phyloP scores from a whole-genome alignment of 176 grass and related monocot species.

The Paspalum notatum region DNA sequence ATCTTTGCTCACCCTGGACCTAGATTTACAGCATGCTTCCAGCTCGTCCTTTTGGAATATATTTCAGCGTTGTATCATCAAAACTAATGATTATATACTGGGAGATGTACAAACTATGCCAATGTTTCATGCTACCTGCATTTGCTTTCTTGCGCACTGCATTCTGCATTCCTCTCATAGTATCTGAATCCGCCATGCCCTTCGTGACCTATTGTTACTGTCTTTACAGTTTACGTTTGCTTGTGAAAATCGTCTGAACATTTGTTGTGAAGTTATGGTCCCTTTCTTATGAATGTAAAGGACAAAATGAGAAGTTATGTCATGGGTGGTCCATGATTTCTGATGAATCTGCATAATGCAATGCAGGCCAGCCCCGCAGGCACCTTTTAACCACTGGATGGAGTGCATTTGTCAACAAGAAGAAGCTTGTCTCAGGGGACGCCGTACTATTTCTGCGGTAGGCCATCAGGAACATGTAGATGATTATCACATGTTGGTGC shows the following conservation, averaged over 20 bases:
- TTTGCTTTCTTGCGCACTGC: conserved; percentile 16
- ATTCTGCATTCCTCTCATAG: neutral
- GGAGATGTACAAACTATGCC: neutral
- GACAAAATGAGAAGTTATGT: conserved; percentile 30
- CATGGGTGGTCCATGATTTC: conserved; percentile 26
- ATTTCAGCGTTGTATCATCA: neutral
- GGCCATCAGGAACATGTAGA: neutral
- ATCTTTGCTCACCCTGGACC: neutral
- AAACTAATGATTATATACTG: neutral
- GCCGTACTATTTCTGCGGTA: conserved; percentile 92
- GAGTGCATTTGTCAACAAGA: conserved; percentile 99
- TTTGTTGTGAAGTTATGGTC: neutral
- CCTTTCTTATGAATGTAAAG: conserved; percentile 31
- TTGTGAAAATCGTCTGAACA: neutral
- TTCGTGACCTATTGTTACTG: neutral
- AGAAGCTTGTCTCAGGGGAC: conserved; percentile 93
- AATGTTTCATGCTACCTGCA: conserved; percentile 17
- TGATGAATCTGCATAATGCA: conserved; percentile 54
- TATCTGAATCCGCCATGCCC: neutral
- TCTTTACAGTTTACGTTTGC: conserved; percentile 12
- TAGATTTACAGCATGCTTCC: neutral
- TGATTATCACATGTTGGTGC: conserved; percentile 4
- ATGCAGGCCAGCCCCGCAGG: conserved; percentile 89
- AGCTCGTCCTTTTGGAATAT: neutral
- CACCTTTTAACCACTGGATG: conserved; percentile 98